These are phyloP conservation scores for Hypoxylon fuscum DNA, from an alignment of 495 filamentous ascomycete genomes.

Conservation along the genomic window DNA sequence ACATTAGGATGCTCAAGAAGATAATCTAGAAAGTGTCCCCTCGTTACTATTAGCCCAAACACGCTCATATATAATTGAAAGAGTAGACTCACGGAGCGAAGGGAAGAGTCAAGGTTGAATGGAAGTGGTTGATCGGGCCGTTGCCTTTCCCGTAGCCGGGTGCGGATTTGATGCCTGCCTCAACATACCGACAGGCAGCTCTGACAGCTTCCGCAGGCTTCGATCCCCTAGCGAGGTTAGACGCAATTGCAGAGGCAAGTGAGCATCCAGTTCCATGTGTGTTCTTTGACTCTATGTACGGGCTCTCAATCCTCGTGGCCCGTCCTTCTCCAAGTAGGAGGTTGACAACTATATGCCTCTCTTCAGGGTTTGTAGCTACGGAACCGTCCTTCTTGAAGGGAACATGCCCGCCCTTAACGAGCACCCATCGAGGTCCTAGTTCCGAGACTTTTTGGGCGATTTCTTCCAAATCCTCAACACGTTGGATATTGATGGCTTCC, in stretches of 20 bases:
- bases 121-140: constrained; percentile 94
- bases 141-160: constrained; percentile 78
- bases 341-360: constrained; percentile 75
- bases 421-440: constrained; percentile 79
- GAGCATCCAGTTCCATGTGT: constrained; percentile 98
- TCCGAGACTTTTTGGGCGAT: constrained; percentile 72
- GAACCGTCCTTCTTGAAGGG: constrained; percentile 72
- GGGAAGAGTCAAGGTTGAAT: constrained; percentile 80
- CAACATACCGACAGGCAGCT: constrained; percentile 78
- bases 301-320: constrained; percentile 68
- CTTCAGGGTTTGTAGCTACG: constrained; percentile 61
- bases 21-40: constrained; percentile 85
- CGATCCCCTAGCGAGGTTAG: constrained; percentile 74
- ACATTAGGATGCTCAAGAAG: constrained; percentile 80
- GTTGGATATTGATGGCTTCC: constrained; percentile 58
- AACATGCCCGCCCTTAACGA: constrained; percentile 93
- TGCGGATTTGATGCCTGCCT: constrained; percentile 83
- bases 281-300: constrained; percentile 74
- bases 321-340: constrained; percentile 71
- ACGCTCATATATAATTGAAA: constrained; percentile 12
- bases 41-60: constrained; percentile 44
- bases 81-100: constrained; percentile 77
- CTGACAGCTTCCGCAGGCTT: constrained; percentile 70
- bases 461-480: constrained; percentile 67
- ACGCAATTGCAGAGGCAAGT: constrained; percentile 92